Evolutionary conservation across 164 flowering plant species (phyloP).

Genomic region (Aristolochia californica): DNA sequence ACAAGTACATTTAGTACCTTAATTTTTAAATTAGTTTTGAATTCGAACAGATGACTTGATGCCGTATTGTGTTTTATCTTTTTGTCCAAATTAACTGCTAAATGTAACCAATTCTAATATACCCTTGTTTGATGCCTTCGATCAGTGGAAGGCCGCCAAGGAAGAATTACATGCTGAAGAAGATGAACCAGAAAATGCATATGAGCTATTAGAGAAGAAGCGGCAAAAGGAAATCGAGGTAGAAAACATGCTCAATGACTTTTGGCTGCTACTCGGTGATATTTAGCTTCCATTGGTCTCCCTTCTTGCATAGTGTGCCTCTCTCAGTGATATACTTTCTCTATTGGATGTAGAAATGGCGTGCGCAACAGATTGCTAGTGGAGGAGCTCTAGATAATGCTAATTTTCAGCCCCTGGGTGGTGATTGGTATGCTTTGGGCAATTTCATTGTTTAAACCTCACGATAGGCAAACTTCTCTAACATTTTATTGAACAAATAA

Average conservation of each 20-base stretch:
- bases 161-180: slow-evolving; percentile 85
- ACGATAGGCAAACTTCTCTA: not conserved
- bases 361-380: slow-evolving; percentile 73
- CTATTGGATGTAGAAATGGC: slow-evolving; percentile 63
- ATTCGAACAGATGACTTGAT: too few relatives aligned
- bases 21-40: too few relatives aligned
- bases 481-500: too few relatives aligned
- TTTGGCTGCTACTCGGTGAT: too few relatives aligned
- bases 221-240: slow-evolving; percentile 87
- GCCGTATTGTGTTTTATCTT: too few relatives aligned
- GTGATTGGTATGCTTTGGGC: slow-evolving; percentile 64
- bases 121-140: too few relatives aligned
- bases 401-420: slow-evolving; percentile 92
- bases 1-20: too few relatives aligned
- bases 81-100: too few relatives aligned
- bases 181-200: slow-evolving; percentile 67
- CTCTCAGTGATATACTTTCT: not conserved
- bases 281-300: too few relatives aligned
- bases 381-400: slow-evolving; percentile 95
- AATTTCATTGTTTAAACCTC: not conserved
- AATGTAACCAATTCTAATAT: too few relatives aligned
- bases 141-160: slow-evolving; percentile 96
- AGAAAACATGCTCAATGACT: not conserved
- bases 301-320: not conserved
- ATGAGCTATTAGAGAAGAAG: slow-evolving; percentile 71